These are phyloP conservation scores for Nakaseomyces nivariensis DNA, from an alignment of 1,139 yeast genomes.

Conservation along the genomic window DNA sequence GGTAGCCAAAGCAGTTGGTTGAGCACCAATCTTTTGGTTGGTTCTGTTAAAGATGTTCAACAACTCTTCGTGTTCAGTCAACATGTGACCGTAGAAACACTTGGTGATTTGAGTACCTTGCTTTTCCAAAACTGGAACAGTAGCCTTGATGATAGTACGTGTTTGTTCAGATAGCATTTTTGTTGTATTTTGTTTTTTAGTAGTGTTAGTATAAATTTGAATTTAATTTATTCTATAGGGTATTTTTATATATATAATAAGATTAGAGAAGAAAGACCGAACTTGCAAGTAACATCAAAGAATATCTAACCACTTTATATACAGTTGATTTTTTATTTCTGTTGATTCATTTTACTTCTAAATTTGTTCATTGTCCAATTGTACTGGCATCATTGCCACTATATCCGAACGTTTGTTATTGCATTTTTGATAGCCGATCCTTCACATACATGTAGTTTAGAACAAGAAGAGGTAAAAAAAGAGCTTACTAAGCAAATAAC, in stretches of 20 bases:
- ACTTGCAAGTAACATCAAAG: not conserved
- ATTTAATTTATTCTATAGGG: not conserved
- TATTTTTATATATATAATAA: not conserved
- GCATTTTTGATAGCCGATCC: no score
- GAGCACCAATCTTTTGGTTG: constrained; percentile 46
- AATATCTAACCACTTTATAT: not conserved
- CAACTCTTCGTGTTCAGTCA: constrained; percentile 44
- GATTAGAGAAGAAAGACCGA: not conserved
- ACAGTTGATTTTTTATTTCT: not conserved
- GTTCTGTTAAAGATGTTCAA: constrained; percentile 49
- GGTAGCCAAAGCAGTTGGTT: constrained; percentile 56
- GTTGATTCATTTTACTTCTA: no score
- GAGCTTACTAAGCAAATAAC: not conserved
- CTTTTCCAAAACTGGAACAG: constrained; percentile 49
- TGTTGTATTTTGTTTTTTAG: constrained; percentile 1
- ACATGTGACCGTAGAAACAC: constrained; percentile 47
- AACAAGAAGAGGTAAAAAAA: no score
- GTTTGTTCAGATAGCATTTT: constrained; percentile 24
- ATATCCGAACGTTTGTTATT: no score
- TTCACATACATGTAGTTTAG: no score
- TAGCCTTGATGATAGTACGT: constrained; percentile 38
- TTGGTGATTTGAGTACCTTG: constrained; percentile 49
- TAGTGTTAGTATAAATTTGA: not conserved
- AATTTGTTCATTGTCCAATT: no score
- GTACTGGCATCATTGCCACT: no score